These are phyloP conservation scores for Sclerotinia subarctica DNA, from an alignment of 2,329 filamentous ascomycete genomes.

Conservation along the genomic window DNA sequence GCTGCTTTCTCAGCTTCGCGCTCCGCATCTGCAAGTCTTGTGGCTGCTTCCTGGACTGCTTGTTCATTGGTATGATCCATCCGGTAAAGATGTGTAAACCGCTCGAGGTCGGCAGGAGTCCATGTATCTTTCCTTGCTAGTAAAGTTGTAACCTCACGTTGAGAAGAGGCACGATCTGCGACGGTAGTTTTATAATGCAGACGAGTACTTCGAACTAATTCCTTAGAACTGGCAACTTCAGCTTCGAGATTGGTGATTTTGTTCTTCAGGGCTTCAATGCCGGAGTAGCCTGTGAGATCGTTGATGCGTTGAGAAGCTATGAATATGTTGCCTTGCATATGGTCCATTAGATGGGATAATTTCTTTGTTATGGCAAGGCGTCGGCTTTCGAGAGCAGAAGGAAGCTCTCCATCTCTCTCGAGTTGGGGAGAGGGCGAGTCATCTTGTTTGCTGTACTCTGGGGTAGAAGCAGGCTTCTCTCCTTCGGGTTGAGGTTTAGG, in stretches of 20 bases:
- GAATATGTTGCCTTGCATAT: constrained; percentile 79
- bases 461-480: neutral
- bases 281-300: constrained; percentile 88
- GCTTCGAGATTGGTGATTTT: constrained; percentile 69
- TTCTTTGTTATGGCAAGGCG: constrained; percentile 45
- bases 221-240: constrained; percentile 57
- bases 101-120: constrained; percentile 81
- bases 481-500: constrained; percentile 16
- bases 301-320: constrained; percentile 86
- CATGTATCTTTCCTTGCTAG: constrained; percentile 92
- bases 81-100: constrained; percentile 89
- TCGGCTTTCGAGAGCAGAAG: constrained; percentile 47
- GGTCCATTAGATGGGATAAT: constrained; percentile 79
- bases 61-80: constrained; percentile 92
- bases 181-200: constrained; percentile 79
- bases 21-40: constrained; percentile 72
- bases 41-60: constrained; percentile 69
- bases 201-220: constrained; percentile 67
- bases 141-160: constrained; percentile 92
- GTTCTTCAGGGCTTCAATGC: constrained; percentile 80
- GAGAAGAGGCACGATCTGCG: constrained; percentile 76
- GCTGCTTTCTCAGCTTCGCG: constrained; percentile 74
- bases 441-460: constrained; percentile 9
- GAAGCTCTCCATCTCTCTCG: constrained; percentile 40
- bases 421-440: constrained; percentile 3